Evolutionary conservation across 2,329 filamentous ascomycete species (phyloP), one percentile per base, ranked within the genome.

Genomic region (Hypoxylon sp.): DNA sequence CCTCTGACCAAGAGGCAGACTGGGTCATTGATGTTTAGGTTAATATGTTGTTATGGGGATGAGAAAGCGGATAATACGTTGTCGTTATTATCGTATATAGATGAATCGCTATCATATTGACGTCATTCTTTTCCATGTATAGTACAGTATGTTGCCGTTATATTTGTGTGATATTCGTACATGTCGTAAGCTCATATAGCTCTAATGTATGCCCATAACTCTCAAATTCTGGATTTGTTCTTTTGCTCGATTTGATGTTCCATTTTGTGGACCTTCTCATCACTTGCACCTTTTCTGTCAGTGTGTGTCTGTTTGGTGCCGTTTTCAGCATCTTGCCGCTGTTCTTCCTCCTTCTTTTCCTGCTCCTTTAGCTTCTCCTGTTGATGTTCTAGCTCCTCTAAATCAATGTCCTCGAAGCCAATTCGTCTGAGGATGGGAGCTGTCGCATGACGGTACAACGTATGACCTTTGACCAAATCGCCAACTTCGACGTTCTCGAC

Each of bases 401-500:
- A 74, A 67, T 89, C 84, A 57, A 93, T 79, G 73, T 91, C 88
- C 74, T 93, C 91, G 79, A 92, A 90, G 0, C 89, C 88, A 53
- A 93, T 86, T 36, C 89, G 87, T 67, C 86, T 85, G 30, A 95
- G 81, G 63, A 94, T 91, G 36, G 83, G 85, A 4, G 90, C 90
- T 2, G 90, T 83, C 49, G 93, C 82, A 73, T 87, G 88, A 58
- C 90, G 87, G 77, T 94, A 94, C 70, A 89, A 84, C 50, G 93
- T 80, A 79, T 95, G 92, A 5, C 90, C 90, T 71, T 85, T 89
- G 52, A 93, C 86, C 67, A 91, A 83, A 60, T 89, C 86, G 67
- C 87, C 89, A 23, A 90, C 87, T 69, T 92, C 84, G 62, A 92
- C 82, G 70, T 92, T 93, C 77, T 93, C 91, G 60, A 90, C 82